Evolutionary conservation across 768 basidiomycete species (phyloP).

Genomic region (Hydnum rufescens): DNA sequence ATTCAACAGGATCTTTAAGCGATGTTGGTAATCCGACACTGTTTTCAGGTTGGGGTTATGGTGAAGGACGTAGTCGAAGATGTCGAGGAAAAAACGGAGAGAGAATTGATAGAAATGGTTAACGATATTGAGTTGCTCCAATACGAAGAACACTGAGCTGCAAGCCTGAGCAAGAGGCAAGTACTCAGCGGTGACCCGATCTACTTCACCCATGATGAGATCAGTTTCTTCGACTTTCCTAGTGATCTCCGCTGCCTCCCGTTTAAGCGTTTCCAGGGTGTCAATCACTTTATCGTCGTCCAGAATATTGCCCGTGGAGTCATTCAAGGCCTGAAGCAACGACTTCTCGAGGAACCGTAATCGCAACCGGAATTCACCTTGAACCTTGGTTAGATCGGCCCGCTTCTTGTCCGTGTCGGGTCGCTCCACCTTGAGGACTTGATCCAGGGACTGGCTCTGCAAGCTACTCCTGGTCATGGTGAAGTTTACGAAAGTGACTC

Average conservation of each 20-base stretch:
- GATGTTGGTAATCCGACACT: constrained; percentile 47
- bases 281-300: constrained; percentile 98
- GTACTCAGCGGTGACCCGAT: constrained; percentile 88
- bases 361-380: constrained; percentile 91
- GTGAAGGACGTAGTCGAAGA: constrained; percentile 86
- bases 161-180: constrained; percentile 87
- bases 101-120: constrained; percentile 99
- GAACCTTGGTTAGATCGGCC: constrained; percentile 92
- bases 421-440: constrained; percentile 90
- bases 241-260: constrained; percentile 90
- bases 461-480: constrained; percentile 98
- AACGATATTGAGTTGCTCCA: constrained; percentile 83
- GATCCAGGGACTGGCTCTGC: constrained; percentile 93
- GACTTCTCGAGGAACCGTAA: constrained; percentile 84
- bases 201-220: constrained; percentile 86
- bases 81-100: constrained; percentile 90
- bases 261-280: constrained; percentile 86
- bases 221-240: constrained; percentile 94
- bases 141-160: constrained; percentile 89
- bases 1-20: constrained; percentile 62
- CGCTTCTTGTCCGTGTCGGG: constrained; percentile 92
- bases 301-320: constrained; percentile 89
- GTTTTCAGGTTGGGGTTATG: constrained; percentile 78
- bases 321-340: constrained; percentile 85
- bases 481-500: constrained; percentile 89